Percentiles rank a stretch among this genome's conserved stretches.
Evolutionary conservation across 495 filamentous ascomycete species (phyloP).

Genomic region (Trichoderma virens): DNA sequence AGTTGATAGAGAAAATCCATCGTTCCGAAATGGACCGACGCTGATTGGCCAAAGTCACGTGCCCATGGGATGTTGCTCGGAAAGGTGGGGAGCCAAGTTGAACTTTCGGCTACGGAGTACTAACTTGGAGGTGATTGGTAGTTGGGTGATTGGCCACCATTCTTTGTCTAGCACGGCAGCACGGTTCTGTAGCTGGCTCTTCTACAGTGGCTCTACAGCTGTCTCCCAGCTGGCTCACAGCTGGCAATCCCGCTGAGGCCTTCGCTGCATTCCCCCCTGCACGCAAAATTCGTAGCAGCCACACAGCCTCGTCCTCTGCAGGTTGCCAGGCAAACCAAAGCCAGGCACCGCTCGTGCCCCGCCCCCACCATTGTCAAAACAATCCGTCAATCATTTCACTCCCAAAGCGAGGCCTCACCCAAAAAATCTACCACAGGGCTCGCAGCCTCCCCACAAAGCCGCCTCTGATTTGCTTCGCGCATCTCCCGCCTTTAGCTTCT

Average conservation of each 20-base stretch:
- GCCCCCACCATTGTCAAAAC: constrained; percentile 7
- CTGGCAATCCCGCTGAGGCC: too few species aligned
- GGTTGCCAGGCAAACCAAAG: not conserved
- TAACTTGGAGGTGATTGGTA: too few species aligned
- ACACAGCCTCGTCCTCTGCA: not conserved
- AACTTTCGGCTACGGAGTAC: too few species aligned
- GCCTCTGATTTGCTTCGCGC: not conserved
- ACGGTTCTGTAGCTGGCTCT: not conserved
- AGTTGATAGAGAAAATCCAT: constrained; percentile 10
- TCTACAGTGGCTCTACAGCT: not conserved
- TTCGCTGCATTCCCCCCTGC: too few species aligned
- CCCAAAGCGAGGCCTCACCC: not conserved
- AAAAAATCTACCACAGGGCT: not conserved
- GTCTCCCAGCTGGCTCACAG: not conserved
- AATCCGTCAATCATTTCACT: constrained; percentile 4
- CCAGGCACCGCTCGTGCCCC: not conserved
- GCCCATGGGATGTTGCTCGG: constrained; percentile 7
- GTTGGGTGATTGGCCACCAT: too few species aligned
- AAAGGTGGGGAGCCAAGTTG: not conserved
- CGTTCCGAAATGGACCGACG: constrained; percentile 12
- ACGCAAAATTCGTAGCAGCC: too few species aligned
- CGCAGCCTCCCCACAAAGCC: constrained; percentile 1
- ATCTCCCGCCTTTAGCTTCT: not conserved
- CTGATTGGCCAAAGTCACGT: constrained; percentile 13
- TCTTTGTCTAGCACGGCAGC: too few species aligned